Conservation (phyloP, 768 basidiomycete genomes). For the Solioccasus polychromus region DNA sequence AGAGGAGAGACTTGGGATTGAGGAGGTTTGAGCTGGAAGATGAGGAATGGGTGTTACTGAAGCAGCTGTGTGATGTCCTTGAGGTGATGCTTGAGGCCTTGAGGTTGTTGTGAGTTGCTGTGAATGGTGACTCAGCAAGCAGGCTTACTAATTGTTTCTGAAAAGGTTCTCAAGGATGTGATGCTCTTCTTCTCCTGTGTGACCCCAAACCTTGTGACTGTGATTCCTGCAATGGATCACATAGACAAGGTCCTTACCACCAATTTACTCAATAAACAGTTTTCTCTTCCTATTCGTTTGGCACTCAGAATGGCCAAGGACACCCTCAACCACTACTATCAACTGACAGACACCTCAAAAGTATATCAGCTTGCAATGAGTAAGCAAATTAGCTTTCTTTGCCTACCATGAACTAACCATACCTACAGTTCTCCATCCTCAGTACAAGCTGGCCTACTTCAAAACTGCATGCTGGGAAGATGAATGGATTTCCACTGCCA, state of each 20-base stretch:
- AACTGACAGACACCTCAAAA: background rate
- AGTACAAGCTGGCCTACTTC: slow-evolving; percentile 31
- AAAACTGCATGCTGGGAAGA: slow-evolving; percentile 22
- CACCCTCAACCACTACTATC: background rate
- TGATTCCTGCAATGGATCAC: background rate
- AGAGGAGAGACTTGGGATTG: too few species aligned
- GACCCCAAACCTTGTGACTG: background rate
- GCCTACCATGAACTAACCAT: too few species aligned
- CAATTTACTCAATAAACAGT: background rate
- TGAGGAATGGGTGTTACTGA: too few species aligned
- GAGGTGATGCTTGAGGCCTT: too few species aligned
- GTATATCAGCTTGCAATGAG: background rate
- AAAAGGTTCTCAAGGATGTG: background rate
- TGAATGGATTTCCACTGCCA: slow-evolving; percentile 26
- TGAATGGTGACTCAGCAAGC: too few species aligned
- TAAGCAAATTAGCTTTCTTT: too few species aligned
- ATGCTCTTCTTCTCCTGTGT: background rate
- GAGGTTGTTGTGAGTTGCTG: too few species aligned
- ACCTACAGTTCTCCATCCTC: slow-evolving; percentile 23
- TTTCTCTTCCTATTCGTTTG: background rate
- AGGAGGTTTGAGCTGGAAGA: too few species aligned
- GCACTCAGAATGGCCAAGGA: background rate
- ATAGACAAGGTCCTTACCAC: background rate
- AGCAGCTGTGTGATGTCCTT: too few species aligned
- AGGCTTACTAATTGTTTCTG: too few species aligned